Evolutionary conservation across 345 rosid species (phyloP).

Genomic region (Tarenaya hassleriana): DNA sequence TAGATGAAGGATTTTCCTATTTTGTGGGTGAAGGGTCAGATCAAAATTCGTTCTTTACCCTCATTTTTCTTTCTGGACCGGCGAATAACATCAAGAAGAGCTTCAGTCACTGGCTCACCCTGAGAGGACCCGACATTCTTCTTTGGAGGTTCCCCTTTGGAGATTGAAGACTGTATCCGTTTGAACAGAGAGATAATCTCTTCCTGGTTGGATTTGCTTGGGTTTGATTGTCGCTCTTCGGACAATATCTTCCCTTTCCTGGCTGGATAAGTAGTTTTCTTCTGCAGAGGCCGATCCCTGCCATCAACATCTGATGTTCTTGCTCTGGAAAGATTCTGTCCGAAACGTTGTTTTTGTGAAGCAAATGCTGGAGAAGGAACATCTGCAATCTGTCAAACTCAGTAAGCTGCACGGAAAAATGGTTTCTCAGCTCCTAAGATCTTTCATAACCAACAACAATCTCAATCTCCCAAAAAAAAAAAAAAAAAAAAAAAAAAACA

Average conservation of each 20-base stretch:
- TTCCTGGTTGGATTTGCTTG: slow-evolving; percentile 33
- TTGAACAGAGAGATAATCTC: slow-evolving; percentile 46
- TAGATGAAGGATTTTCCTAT: neutral
- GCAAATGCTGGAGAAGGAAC: slow-evolving; percentile 15
- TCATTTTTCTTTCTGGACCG: slow-evolving; percentile 24
- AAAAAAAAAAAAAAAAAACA: neutral
- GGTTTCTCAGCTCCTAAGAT: slow-evolving; percentile 35
- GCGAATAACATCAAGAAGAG: slow-evolving; percentile 37
- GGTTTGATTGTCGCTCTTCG: slow-evolving; percentile 14
- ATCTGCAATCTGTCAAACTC: slow-evolving; percentile 58
- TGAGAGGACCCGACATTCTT: slow-evolving; percentile 11
- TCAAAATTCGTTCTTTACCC: slow-evolving; percentile 8
- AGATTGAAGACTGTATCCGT: slow-evolving; percentile 54
- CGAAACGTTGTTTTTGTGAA: slow-evolving; percentile 8
- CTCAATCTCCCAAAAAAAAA: neutral
- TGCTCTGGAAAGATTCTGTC: slow-evolving; percentile 19
- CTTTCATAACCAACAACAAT: slow-evolving; percentile 3
- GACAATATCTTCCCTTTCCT: slow-evolving; percentile 17
- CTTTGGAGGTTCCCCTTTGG: slow-evolving; percentile 31
- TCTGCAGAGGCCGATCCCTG: slow-evolving; percentile 21
- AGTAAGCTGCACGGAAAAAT: slow-evolving; percentile 58
- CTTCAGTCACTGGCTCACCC: slow-evolving; percentile 25
- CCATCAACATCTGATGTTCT: neutral
- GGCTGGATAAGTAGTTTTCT: slow-evolving; percentile 22
- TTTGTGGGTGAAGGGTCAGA: neutral